Conservation (phyloP, 2,329 filamentous ascomycete species). For the Juglanconis juglandina region DNA sequence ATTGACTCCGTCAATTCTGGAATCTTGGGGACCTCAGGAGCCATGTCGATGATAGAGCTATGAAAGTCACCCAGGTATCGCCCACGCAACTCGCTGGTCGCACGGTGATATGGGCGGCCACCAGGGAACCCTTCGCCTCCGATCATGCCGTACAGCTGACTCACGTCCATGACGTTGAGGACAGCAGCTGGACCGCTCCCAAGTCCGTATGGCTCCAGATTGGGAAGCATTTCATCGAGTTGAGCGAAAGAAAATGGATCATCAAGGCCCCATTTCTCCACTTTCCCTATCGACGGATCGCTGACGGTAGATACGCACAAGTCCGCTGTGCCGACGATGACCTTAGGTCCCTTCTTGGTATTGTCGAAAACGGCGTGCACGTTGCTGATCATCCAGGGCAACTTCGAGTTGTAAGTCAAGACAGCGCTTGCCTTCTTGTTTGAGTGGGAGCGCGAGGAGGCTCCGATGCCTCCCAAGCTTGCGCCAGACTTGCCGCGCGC, state of each 20-base stretch:
- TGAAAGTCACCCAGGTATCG: conserved; percentile 64
- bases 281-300: conserved; percentile 71
- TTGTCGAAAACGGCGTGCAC: conserved; percentile 73
- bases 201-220: conserved; percentile 71
- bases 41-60: conserved; percentile 56
- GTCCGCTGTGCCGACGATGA: conserved; percentile 80
- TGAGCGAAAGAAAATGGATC: conserved; percentile 74
- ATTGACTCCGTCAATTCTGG: conserved; percentile 68
- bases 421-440: conserved; percentile 69
- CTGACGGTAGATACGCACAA: conserved; percentile 75
- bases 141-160: conserved; percentile 77
- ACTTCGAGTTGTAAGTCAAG: conserved; percentile 79
- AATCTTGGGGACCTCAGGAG: conserved; percentile 73
- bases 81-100: conserved; percentile 69
- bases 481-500: conserved; percentile 75
- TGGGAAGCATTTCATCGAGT: conserved; percentile 72
- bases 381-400: conserved; percentile 74
- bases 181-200: conserved; percentile 74
- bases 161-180: conserved; percentile 88
- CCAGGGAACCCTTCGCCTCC: conserved; percentile 84
- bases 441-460: conserved; percentile 48
- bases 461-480: conserved; percentile 46
- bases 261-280: conserved; percentile 77
- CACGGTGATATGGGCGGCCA: conserved; percentile 75
- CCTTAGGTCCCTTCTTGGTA: conserved; percentile 70